Conservation (phyloP, 208 protist species). For the Leishmania martiniquensis region DNA sequence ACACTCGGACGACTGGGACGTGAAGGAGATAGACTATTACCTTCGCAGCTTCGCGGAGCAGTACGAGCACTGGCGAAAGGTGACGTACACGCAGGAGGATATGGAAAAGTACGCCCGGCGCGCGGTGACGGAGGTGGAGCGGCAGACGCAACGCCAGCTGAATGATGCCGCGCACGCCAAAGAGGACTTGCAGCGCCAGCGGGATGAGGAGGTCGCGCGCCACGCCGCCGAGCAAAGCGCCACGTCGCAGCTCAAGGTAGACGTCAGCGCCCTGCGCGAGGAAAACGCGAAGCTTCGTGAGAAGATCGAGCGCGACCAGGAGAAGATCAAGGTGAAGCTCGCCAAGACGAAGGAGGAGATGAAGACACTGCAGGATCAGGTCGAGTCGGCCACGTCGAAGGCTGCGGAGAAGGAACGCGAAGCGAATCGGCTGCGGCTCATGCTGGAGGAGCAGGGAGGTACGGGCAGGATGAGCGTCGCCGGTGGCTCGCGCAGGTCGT, state of each 20-base stretch:
- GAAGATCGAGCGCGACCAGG: conserved; percentile 91
- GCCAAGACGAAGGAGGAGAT: conserved; percentile 81
- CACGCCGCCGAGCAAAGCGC: conserved; percentile 68
- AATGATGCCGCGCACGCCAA: conserved; percentile 60
- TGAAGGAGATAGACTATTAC: conserved; percentile 87
- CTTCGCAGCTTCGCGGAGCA: conserved; percentile 73
- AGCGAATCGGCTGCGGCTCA: conserved; percentile 75
- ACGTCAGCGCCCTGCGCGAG: conserved; percentile 72
- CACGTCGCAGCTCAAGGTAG: conserved; percentile 81
- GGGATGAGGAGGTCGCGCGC: conserved; percentile 69
- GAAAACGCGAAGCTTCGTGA: conserved; percentile 89
- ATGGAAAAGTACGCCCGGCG: conserved; percentile 84
- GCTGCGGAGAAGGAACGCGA: conserved; percentile 78
- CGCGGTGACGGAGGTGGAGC: conserved; percentile 59
- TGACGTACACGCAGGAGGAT: conserved; percentile 87
- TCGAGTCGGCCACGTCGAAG: conserved; percentile 54
- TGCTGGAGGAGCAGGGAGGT: conserved; percentile 68
- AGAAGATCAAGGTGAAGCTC: conserved; percentile 91
- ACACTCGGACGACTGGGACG: conserved; percentile 76
- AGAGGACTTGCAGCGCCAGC: conserved; percentile 73
- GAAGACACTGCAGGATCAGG: conserved; percentile 74
- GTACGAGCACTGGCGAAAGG: conserved; percentile 78
- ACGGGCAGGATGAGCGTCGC: conserved; percentile 1
- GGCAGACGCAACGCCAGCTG: conserved; percentile 77
- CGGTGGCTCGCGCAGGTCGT: conserved; percentile 9